A percentile compares a stretch with the other conserved stretches of the same genome.
phyloP scores from a whole-genome alignment of 495 filamentous ascomycete species.

The Lasiosphaeris hirsuta region DNA sequence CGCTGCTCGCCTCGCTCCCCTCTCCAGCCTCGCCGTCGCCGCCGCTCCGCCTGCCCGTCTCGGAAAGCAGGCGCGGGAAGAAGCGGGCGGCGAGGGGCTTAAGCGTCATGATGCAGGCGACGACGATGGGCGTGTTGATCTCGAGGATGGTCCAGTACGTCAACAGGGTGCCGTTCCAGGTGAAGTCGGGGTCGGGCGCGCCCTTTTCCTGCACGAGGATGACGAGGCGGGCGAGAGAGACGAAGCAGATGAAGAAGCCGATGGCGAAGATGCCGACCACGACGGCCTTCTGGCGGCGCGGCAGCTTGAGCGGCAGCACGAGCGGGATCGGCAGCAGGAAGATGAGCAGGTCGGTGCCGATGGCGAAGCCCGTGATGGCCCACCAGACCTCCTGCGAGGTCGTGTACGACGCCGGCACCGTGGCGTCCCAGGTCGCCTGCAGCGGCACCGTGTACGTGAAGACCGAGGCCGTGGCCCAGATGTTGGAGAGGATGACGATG shows the following conservation, averaged over 20 bases:
- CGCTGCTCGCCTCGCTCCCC: neutral
- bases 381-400: conserved; percentile 23
- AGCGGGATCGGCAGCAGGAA: conserved; percentile 39
- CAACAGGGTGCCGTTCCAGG: conserved; percentile 14
- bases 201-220: conserved; percentile 13
- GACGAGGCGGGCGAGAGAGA: conserved; percentile 29
- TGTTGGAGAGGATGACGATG: conserved; percentile 15
- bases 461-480: conserved; percentile 10
- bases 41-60: neutral
- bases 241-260: conserved; percentile 33
- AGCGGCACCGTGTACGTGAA: conserved; percentile 31
- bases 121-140: conserved; percentile 23
- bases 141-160: conserved; percentile 26
- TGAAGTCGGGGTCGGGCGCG: conserved; percentile 20
- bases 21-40: too few species aligned
- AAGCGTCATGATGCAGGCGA: conserved; percentile 30
- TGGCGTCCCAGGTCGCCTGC: conserved; percentile 25
- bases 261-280: conserved; percentile 34
- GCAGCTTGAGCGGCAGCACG: conserved; percentile 34
- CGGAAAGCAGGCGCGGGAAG: conserved; percentile 20
- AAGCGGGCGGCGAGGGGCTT: conserved; percentile 22
- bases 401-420: conserved; percentile 13
- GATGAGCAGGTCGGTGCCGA: conserved; percentile 48
- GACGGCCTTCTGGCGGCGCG: conserved; percentile 34
- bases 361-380: conserved; percentile 35